Evolutionary conservation across 2,329 filamentous ascomycete genomes (phyloP), one percentile per base, ranked within the genome.

Genomic region (Fusarium torulosum): DNA sequence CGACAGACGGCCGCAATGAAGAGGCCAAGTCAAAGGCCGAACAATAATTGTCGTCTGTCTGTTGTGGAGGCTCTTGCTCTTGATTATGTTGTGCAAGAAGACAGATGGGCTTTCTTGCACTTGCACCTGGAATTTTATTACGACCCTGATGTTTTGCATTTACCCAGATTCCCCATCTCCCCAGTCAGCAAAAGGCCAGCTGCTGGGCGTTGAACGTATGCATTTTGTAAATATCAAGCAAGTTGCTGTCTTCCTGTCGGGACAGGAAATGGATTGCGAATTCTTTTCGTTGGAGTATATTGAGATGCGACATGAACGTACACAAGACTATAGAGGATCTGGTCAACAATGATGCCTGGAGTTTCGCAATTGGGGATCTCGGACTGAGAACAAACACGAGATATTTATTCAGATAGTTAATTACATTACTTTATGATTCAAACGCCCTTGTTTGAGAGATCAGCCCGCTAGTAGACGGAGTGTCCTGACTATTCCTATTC

Each of bases 201-300:
- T 52, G 21, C 27, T 49, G 60, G 61, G 14, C 38, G 38, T 66
- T 60, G 35, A 53, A 60, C 54, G 27, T 50, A 52, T 58, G 40
- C 56, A 66, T 66, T 69, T 69, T 63, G 38, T 69, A 66, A 44
- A 69, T 62, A 53, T 45, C 40, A 35, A 53, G 52, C 56, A 68
- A 66, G 41, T 52, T 50, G 19, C 49, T 29, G 42, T 58, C 52
- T 52, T 55, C 61, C 66, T 66, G 66, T 66, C 3, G 66, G 66
- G 27, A 52, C 61, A 49, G 66, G 66, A 63, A 66, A 33, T 27
- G 38, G 42, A 21, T 29, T 49, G 35, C 11, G 40, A 27, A 37
- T 33, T 63, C 17, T 54, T 66, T 57, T 33, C 17, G 21, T 64
- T 45, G 19, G 31, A 47, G 17, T 59, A 68, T 42, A 66, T 52